These are phyloP conservation scores for Plasmodium inui DNA, from an alignment of 169 alveolate genomes.

Conservation along the genomic window DNA sequence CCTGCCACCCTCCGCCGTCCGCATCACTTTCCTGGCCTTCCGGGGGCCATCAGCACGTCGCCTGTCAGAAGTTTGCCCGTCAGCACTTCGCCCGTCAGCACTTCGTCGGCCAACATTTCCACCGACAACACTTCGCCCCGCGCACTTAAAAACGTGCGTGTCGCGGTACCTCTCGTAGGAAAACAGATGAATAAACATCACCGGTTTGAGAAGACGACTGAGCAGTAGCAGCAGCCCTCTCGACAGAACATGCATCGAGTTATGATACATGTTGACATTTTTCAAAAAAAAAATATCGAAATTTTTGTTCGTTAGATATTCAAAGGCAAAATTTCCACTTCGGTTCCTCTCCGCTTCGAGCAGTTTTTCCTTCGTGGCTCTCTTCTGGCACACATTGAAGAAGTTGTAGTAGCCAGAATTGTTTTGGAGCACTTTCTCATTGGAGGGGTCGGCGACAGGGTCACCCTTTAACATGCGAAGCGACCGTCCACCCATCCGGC, in stretches of 20 bases:
- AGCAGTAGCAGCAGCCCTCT: constrained; percentile 50
- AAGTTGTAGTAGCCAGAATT: constrained; percentile 22
- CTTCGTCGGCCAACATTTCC: neutral
- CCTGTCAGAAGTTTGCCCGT: neutral
- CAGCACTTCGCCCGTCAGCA: neutral
- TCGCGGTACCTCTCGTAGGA: constrained; percentile 28
- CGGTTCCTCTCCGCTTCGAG: constrained; percentile 37
- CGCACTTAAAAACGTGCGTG: constrained; percentile 12
- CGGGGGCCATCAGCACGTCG: neutral
- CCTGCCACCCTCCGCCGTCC: neutral
- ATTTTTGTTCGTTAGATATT: constrained; percentile 65
- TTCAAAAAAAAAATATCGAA: constrained; percentile 66
- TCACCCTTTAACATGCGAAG: neutral
- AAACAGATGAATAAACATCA: constrained; percentile 59
- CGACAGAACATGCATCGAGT: constrained; percentile 42
- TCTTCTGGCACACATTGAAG: constrained; percentile 44
- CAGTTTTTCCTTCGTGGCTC: constrained; percentile 28
- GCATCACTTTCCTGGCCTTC: neutral
- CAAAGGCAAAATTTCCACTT: constrained; percentile 76
- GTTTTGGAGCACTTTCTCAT: neutral
- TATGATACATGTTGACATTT: constrained; percentile 40
- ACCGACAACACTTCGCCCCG: neutral
- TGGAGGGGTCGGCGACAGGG: neutral
- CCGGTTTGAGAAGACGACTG: constrained; percentile 60
- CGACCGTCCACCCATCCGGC: neutral